phyloP scores from a whole-genome alignment of 2,329 filamentous ascomycete genomes.

The Aspergillus tamarii region DNA sequence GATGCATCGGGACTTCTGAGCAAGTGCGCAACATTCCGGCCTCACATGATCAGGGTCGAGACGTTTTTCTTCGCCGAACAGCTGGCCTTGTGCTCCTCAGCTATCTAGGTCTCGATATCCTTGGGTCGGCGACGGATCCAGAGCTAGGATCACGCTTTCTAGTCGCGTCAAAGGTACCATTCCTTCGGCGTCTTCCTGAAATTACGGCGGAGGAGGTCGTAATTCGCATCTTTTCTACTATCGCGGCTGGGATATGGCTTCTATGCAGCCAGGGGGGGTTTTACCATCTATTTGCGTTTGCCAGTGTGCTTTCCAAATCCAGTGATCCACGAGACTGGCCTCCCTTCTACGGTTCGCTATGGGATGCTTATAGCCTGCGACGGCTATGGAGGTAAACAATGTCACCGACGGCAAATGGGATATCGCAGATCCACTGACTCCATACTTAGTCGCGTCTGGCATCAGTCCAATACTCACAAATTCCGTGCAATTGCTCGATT shows the following conservation, averaged over 20 bases:
- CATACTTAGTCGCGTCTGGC: constrained; percentile 8
- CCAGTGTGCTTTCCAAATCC: neutral
- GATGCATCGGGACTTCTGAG: constrained; percentile 10
- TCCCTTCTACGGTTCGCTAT: constrained; percentile 10
- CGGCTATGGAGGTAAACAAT: constrained; percentile 10
- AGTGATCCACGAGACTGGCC: constrained; percentile 9
- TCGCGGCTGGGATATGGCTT: constrained; percentile 1
- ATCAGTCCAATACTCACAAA: constrained; percentile 15
- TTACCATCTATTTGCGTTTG: constrained; percentile 7
- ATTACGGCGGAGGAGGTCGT: constrained; percentile 5
- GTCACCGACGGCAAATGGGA: neutral
- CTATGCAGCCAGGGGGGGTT: constrained; percentile 3
- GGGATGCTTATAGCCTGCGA: constrained; percentile 9
- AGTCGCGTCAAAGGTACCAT: neutral
- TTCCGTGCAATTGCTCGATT: constrained; percentile 1
- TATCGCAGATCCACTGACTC: neutral
- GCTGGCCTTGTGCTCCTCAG: neutral
- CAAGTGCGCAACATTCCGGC: constrained; percentile 5
- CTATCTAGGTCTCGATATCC: constrained; percentile 3
- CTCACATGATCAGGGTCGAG: neutral
- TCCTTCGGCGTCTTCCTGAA: neutral
- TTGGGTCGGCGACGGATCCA: neutral
- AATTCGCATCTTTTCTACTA: neutral
- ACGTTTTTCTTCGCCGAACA: neutral
- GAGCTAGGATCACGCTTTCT: constrained; percentile 6